Evolutionary conservation across 805 yeast species (phyloP).

Genomic region (Metschnikowia lachancei): DNA sequence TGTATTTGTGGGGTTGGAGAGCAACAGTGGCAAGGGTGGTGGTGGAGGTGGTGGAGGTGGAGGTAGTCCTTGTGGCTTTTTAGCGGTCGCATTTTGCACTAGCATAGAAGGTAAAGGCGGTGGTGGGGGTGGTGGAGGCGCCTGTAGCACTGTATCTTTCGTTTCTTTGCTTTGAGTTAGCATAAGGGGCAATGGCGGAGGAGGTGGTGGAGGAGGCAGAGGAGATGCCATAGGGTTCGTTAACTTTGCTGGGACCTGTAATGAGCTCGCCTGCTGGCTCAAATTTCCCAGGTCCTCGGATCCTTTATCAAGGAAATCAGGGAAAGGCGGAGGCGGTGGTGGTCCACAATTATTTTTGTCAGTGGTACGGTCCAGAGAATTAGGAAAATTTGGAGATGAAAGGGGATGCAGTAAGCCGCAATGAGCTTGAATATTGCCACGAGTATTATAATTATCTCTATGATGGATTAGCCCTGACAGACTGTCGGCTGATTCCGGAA

Average conservation of each 20-base stretch:
- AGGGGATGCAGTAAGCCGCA: too few species aligned
- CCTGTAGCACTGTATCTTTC: background rate
- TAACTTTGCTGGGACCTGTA: background rate
- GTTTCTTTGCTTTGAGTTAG: background rate
- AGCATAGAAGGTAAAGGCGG: constrained; percentile 1
- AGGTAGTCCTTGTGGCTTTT: background rate
- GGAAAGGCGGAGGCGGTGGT: background rate
- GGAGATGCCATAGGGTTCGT: background rate
- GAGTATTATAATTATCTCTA: too few species aligned
- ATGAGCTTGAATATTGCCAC: too few species aligned
- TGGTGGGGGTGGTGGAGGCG: constrained; percentile 12
- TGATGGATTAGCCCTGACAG: too few species aligned
- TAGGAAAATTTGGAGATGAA: too few species aligned
- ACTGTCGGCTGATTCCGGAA: too few species aligned
- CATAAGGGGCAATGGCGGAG: constrained; percentile 3
- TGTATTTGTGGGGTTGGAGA: background rate
- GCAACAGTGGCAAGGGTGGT: constrained; percentile 7
- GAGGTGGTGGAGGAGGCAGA: background rate
- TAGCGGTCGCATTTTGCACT: background rate
- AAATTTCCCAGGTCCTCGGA: background rate
- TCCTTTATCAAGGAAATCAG: background rate
- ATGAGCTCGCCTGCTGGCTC: background rate
- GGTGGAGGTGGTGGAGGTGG: constrained; percentile 6
- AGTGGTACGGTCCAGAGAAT: background rate
- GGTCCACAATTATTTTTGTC: background rate